Percentiles rank a stretch among this genome's conserved stretches.
Conservation (phyloP, 495 filamentous ascomycete species). For the Haplographium delicatum region DNA sequence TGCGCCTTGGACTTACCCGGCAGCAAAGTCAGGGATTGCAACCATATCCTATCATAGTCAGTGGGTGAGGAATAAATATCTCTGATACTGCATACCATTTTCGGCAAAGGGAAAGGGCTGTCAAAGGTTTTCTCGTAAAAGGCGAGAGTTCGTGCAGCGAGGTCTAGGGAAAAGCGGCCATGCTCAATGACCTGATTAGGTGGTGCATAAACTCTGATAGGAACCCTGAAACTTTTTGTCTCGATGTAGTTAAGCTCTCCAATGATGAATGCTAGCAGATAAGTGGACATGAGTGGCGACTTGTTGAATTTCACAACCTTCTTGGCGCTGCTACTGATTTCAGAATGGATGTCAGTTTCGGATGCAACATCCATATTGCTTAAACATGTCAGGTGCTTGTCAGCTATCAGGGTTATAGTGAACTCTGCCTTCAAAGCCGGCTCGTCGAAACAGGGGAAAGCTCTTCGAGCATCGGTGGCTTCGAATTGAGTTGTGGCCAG, state of each 20-base stretch:
- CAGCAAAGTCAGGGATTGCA: constrained; percentile 76
- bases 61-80: no score
- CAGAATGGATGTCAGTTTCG: constrained; percentile 53
- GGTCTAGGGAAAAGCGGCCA: constrained; percentile 76
- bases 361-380: constrained; percentile 76
- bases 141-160: constrained; percentile 82
- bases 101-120: constrained; percentile 62
- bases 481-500: constrained; percentile 81
- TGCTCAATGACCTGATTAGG: constrained; percentile 79
- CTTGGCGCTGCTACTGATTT: constrained; percentile 48
- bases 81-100: no score
- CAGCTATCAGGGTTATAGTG: constrained; percentile 67
- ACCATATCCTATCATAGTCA: no score
- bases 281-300: constrained; percentile 72
- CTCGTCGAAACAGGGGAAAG: constrained; percentile 57
- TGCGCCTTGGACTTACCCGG: no score
- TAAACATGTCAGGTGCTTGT: constrained; percentile 67
- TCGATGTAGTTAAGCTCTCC: constrained; percentile 74
- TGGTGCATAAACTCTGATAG: constrained; percentile 81
- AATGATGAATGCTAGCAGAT: constrained; percentile 70
- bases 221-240: constrained; percentile 67
- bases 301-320: constrained; percentile 72
- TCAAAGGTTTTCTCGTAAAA: constrained; percentile 86
- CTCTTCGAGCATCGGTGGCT: constrained; percentile 67
- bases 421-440: constrained; percentile 70